Evolutionary conservation across 805 yeast species (phyloP), one percentile per base, ranked within the genome.

Genomic region (Tetrapisispora pingtungensis): DNA sequence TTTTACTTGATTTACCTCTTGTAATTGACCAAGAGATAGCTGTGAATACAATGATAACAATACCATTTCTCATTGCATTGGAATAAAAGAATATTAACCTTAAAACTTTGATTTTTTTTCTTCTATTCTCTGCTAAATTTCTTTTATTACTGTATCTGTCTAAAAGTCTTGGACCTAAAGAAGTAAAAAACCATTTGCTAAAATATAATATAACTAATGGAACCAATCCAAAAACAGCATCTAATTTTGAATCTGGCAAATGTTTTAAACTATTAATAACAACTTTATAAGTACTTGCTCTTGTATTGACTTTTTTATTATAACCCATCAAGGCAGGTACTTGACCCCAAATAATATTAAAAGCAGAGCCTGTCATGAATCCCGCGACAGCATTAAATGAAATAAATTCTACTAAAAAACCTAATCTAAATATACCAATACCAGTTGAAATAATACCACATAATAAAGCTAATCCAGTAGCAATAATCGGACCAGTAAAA

Each of bases 301-400:
- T 78, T 10, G 95, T 83, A 67, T 85, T 79, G 45, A 88, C 86
- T 28, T 51, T 46, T 15, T 67, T 76, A 53, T 61, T 71, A 66
- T 72, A 83, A 15, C 97, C 97, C 84, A 89, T 73, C 47, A 89
- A 71, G 4, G 72, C 82, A 4, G 97, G 95, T 7, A 89, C 80
- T 68, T 89, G 97, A 20, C 97, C 97, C 48, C 71, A 64, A 31
- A 82, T 71, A 58, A 89, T 89, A 56, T 72, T 80, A 56, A 89
- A 74, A 2, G 97, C 96, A 4, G 96, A 88, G 42, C 97, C 97
- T 30, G 90, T 75, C 90, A 89, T 89, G 69, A 88, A 89, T 0
- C 97, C 97, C 66, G 87, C 72, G 35, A 89, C 95, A 1, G 96
- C 94, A 38, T 96, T 96, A 57, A 81, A 71, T 3, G 96, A 86